Evolutionary conservation across 2,329 filamentous ascomycete genomes (phyloP).

Genomic region (Sphaerostilbella broomeana): DNA sequence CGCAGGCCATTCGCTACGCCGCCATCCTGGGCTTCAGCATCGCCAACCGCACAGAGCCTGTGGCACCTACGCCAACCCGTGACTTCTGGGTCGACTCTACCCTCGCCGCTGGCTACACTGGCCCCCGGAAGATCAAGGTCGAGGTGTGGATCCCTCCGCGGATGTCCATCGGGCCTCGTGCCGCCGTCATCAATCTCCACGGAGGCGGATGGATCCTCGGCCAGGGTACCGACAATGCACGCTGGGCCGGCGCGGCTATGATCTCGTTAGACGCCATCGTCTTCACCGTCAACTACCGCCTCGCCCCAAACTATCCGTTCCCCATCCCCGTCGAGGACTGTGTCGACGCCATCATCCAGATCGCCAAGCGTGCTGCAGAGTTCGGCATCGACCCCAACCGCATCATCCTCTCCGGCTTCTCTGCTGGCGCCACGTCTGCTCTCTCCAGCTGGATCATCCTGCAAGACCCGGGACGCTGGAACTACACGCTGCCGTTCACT

Average conservation of each 20-base stretch:
- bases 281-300: slow-evolving; percentile 61
- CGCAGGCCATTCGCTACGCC: slow-evolving; percentile 38
- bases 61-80: slow-evolving; percentile 31
- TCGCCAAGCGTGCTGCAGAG: slow-evolving; percentile 48
- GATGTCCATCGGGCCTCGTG: slow-evolving; percentile 31
- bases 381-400: slow-evolving; percentile 50
- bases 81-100: slow-evolving; percentile 39
- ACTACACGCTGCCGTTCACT: slow-evolving; percentile 32
- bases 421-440: slow-evolving; percentile 53
- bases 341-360: slow-evolving; percentile 56
- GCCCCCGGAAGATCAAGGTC: slow-evolving; percentile 36
- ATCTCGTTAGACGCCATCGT: slow-evolving; percentile 49
- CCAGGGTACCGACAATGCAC: slow-evolving; percentile 54
- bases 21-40: slow-evolving; percentile 38
- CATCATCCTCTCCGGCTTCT: slow-evolving; percentile 58
- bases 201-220: slow-evolving; percentile 62
- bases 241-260: slow-evolving; percentile 51
- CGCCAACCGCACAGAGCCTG: slow-evolving; percentile 35
- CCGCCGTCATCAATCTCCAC: slow-evolving; percentile 60
- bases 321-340: slow-evolving; percentile 60
- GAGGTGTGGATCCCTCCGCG: slow-evolving; percentile 41
- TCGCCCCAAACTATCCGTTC: slow-evolving; percentile 58
- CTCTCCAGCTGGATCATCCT: slow-evolving; percentile 42
- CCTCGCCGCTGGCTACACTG: slow-evolving; percentile 29
- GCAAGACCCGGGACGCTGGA: slow-evolving; percentile 35